phyloP scores from a whole-genome alignment of 805 yeast species.

The Yamadazyma philogaea region DNA sequence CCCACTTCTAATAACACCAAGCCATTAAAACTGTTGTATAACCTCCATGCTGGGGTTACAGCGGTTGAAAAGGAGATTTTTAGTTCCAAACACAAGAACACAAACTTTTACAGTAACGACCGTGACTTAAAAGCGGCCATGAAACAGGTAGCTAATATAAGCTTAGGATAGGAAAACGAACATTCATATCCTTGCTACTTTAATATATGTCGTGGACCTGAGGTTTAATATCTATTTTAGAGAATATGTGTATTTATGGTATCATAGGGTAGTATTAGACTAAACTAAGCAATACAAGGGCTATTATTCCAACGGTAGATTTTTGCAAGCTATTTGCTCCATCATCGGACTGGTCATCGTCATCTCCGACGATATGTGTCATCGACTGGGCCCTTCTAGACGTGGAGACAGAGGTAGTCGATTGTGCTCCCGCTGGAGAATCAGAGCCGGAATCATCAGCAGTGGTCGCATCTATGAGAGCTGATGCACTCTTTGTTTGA shows the following conservation, averaged over 20 bases:
- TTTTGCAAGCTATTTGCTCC: slow-evolving; percentile 3
- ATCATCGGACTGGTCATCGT: slow-evolving; percentile 8
- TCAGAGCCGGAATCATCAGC: not conserved
- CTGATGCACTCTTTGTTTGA: slow-evolving; percentile 6
- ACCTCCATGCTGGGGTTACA: not conserved
- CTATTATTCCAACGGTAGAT: slow-evolving; percentile 1
- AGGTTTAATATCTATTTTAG: not conserved
- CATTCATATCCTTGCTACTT: not conserved
- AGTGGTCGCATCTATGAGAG: slow-evolving; percentile 1
- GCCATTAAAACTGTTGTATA: not conserved
- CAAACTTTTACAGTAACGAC: not conserved
- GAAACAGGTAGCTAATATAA: not conserved
- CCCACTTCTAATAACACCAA: not conserved
- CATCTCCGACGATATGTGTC: not conserved
- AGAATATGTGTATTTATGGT: not conserved
- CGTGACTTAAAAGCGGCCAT: not conserved
- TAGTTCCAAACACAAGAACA: not conserved
- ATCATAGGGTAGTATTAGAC: slow-evolving; percentile 1
- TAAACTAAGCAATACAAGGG: slow-evolving; percentile 4
- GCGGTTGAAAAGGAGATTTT: not conserved
- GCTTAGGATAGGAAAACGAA: not conserved
- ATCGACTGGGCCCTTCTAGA: not conserved
- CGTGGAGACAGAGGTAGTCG: not conserved
- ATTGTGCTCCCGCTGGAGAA: not conserved
- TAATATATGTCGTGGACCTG: too few relatives aligned